A percentile compares a stretch with the other conserved stretches of the same genome.
Evolutionary conservation across 2,329 filamentous ascomycete genomes (phyloP).

Genomic region (Fusarium sp.): DNA sequence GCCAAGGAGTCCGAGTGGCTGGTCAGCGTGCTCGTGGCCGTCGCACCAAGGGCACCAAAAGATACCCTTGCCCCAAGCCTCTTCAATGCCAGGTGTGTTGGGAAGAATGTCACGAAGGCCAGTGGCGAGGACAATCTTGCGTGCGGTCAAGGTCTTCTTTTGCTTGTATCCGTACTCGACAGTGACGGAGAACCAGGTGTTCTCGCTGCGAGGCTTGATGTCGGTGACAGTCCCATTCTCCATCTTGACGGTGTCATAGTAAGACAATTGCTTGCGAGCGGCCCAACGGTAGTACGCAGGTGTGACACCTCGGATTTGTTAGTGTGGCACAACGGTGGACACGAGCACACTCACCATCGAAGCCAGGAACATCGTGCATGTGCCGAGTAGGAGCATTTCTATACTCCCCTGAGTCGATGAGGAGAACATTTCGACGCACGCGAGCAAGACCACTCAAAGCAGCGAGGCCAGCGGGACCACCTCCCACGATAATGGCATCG

Average conservation of each 20-base stretch:
- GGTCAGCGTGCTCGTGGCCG: constrained; percentile 71
- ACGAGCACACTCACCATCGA: constrained; percentile 60
- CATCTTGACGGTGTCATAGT: constrained; percentile 63
- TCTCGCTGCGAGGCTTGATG: constrained; percentile 54
- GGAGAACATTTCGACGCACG: constrained; percentile 64
- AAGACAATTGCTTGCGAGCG: constrained; percentile 64
- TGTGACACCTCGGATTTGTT: constrained; percentile 59
- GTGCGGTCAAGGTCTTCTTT: constrained; percentile 55
- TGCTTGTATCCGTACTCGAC: constrained; percentile 30
- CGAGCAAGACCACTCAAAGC: constrained; percentile 69
- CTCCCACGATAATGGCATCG: constrained; percentile 69
- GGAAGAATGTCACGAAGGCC: constrained; percentile 69
- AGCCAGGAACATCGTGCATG: constrained; percentile 72
- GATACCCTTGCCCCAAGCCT: constrained; percentile 70
- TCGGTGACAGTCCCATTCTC: constrained; percentile 65
- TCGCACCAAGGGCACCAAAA: constrained; percentile 77
- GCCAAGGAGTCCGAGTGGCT: constrained; percentile 66
- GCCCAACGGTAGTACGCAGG: constrained; percentile 66
- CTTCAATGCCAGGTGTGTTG: constrained; percentile 63
- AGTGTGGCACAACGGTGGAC: background rate
- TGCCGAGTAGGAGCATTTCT: constrained; percentile 68
- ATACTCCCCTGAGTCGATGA: constrained; percentile 71
- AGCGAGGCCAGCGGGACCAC: constrained; percentile 67
- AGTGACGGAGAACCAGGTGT: constrained; percentile 60
- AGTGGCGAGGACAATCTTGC: constrained; percentile 69